Conservation (phyloP, 371 early-diverging fungal genomes). For the Circinella umbellata region DNA sequence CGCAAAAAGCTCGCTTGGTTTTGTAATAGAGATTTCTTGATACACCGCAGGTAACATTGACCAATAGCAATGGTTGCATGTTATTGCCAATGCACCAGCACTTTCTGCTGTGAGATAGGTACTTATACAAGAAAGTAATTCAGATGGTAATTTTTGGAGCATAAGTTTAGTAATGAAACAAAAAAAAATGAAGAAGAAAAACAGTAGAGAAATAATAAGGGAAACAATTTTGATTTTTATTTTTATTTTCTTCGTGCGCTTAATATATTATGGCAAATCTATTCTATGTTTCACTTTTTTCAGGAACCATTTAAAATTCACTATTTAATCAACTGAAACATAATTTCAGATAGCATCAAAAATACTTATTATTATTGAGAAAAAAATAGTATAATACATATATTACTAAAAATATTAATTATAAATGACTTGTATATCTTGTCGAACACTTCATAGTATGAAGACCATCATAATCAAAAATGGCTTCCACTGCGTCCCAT, state of each 20-base stretch:
- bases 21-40: constrained; percentile 19
- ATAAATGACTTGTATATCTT: constrained; percentile 27
- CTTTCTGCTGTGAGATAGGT: constrained; percentile 19
- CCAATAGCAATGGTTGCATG: constrained; percentile 31
- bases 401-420: constrained; percentile 4
- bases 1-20: constrained; percentile 14
- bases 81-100: constrained; percentile 21
- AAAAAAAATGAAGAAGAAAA: not conserved
- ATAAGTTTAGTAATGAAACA: not conserved
- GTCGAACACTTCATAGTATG: constrained; percentile 12
- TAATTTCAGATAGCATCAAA: not conserved
- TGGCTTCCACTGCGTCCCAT: constrained; percentile 68
- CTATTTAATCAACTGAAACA: not conserved
- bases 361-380: not conserved
- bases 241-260: not conserved
- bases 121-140: constrained; percentile 28
- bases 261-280: constrained; percentile 1
- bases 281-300: constrained; percentile 6
- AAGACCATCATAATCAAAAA: constrained; percentile 46
- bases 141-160: constrained; percentile 31
- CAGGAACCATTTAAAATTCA: constrained; percentile 6
- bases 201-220: not conserved
- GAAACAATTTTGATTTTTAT: not conserved
- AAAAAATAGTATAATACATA: not conserved
- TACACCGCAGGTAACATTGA: constrained; percentile 31